Evolutionary conservation across 2,329 filamentous ascomycete genomes (phyloP).

Genomic region (Xylariaceae sp.): DNA sequence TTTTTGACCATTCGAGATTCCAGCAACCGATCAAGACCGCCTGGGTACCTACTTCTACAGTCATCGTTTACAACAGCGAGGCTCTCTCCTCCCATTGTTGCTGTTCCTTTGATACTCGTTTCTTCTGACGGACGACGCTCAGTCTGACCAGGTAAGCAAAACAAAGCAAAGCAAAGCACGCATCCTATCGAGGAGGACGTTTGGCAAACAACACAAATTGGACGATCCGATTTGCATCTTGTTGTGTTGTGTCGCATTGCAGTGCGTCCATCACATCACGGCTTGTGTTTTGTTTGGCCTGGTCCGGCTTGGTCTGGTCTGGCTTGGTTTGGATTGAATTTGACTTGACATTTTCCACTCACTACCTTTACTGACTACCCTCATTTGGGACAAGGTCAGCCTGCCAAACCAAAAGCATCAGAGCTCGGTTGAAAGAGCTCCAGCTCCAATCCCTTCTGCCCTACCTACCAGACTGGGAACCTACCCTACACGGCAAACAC

Average conservation of each 20-base stretch:
- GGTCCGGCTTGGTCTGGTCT: background rate
- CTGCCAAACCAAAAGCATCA: constrained; percentile 5
- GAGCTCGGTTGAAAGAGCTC: constrained; percentile 7
- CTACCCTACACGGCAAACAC: constrained; percentile 28
- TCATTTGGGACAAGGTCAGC: constrained; percentile 20
- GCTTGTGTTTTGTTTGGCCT: background rate
- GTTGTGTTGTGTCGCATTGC: constrained; percentile 13
- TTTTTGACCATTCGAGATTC: constrained; percentile 12
- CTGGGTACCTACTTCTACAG: background rate
- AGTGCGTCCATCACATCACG: constrained; percentile 12
- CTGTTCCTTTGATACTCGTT: background rate
- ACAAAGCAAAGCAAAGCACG: background rate
- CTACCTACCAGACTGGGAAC: constrained; percentile 24
- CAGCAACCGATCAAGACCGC: constrained; percentile 7
- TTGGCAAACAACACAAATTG: constrained; percentile 8
- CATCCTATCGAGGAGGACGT: constrained; percentile 3
- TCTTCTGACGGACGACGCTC: background rate
- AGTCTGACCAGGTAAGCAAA: background rate
- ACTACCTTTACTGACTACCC: constrained; percentile 10
- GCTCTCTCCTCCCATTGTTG: background rate
- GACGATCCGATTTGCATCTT: constrained; percentile 12
- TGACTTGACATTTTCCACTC: constrained; percentile 10
- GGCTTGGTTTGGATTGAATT: background rate
- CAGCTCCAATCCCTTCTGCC: constrained; percentile 16
- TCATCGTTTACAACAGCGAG: no score